These are phyloP conservation scores for Zygotorulaspora mrakii DNA, from an alignment of 1,139 yeast species.

Conservation along the genomic window DNA sequence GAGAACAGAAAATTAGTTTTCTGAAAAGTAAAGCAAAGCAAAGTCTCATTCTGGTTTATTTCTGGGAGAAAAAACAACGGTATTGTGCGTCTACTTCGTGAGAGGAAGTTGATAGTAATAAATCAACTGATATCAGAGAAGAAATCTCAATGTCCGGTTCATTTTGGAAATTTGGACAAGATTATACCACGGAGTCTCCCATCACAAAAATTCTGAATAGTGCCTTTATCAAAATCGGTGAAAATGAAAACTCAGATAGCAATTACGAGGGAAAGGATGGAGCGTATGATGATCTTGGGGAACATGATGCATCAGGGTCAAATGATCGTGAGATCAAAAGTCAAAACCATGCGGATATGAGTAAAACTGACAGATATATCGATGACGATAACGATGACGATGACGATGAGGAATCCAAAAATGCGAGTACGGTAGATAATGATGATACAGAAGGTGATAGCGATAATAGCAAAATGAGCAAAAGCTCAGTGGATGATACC, in stretches of 20 bases:
- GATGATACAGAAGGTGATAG: conserved; percentile 19
- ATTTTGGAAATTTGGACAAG: conserved; percentile 90
- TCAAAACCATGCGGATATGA: conserved; percentile 4
- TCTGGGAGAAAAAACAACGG: neutral
- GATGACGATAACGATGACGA: conserved; percentile 17
- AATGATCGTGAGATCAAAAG: neutral
- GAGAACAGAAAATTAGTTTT: conserved; percentile 1
- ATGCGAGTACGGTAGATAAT: conserved; percentile 15
- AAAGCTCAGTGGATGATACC: conserved; percentile 15
- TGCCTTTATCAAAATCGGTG: conserved; percentile 37
- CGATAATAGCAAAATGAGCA: conserved; percentile 10
- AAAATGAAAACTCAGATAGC: conserved; percentile 20
- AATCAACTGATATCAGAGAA: neutral
- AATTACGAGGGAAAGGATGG: conserved; percentile 14
- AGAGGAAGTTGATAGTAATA: neutral
- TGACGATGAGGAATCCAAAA: conserved; percentile 19
- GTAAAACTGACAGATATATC: neutral
- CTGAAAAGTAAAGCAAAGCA: neutral
- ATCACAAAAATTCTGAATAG: conserved; percentile 62
- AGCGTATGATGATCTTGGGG: conserved; percentile 1
- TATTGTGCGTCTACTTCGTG: neutral
- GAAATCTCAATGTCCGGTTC: conserved; percentile 59
- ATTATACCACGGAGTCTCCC: conserved; percentile 70
- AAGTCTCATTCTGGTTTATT: neutral
- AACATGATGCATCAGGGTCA: neutral